Base-by-base conservation (phyloP, 2,329 filamentous ascomycete species). In the Stylonectria norvegica region DNA sequence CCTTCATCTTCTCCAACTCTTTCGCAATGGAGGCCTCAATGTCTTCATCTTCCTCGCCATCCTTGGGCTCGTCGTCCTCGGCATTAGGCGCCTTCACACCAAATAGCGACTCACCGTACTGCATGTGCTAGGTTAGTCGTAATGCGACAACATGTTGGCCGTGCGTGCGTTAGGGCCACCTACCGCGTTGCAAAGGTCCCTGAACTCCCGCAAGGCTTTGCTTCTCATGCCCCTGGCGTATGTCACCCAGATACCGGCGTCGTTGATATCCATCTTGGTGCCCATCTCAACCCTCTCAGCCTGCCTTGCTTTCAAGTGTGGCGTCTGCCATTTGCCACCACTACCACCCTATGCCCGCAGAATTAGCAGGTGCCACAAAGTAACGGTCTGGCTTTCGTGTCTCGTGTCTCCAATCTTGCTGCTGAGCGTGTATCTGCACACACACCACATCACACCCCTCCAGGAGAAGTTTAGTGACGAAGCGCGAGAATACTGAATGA, bases 211-310 rank as follows among this genome's bases (percentile, higher is more conserved):
- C 3, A 85, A 75, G 11, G 85, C 84, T 62, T 81, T 84, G 29
- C 71, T 72, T 63, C 87, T 85, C 68, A 85, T 83, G 49, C 79
- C 78, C 58, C 83, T 77, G 36, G 83, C 79, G 59, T 85, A 90
- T 0, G 86, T 89, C 19, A 83, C 82, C 85, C 85, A 91, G 43
- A 91, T 81, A 5, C 86, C 86, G 37, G 74, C 70, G 55, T 89
- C 84, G 5, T 85, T 85, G 5, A 83, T 70, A 52, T 86, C 78
- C 34, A 89, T 64, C 10, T 63, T 58, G 27, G 64, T 70, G 28
- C 70, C 71, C 49, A 65, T 51, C 27, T 66, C 67, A 11, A 63
- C 64, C 45, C 64, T 61, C 36, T 65, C 60, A 15, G 67, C 65
- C 30, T 68, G 50, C 56, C 75, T 81, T 22, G 67, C 64, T 53